Evolutionary conservation across 805 yeast genomes (phyloP).

Genomic region (Barnettozyma salicaria): DNA sequence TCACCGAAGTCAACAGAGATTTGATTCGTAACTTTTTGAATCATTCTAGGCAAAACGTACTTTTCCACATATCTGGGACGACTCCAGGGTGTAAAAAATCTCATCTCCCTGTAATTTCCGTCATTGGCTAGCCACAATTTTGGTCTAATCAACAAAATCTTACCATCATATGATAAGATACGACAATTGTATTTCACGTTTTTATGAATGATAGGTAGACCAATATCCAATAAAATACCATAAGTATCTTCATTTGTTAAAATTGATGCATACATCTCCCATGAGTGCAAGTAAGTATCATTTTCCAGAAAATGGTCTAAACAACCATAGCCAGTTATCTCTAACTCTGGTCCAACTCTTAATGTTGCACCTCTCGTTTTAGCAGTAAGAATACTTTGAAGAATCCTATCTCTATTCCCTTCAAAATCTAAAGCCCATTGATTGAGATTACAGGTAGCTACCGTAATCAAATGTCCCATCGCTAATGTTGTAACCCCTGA

Average conservation of each 20-base stretch:
- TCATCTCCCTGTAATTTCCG: slow-evolving; percentile 97
- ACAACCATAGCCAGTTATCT: slow-evolving; percentile 91
- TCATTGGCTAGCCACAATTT: slow-evolving; percentile 92
- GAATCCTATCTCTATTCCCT: slow-evolving; percentile 89
- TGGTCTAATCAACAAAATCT: slow-evolving; percentile 83
- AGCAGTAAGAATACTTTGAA: slow-evolving; percentile 74
- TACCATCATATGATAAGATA: slow-evolving; percentile 69
- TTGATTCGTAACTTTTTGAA: slow-evolving; percentile 65
- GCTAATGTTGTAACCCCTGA: background rate
- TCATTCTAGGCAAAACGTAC: slow-evolving; percentile 62
- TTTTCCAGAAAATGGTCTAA: slow-evolving; percentile 89
- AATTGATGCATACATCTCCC: slow-evolving; percentile 90
- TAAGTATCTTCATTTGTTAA: slow-evolving; percentile 58
- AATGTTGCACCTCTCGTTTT: slow-evolving; percentile 69
- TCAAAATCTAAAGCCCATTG: slow-evolving; percentile 99
- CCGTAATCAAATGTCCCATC: slow-evolving; percentile 87
- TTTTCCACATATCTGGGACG: slow-evolving; percentile 71
- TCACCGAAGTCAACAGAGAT: slow-evolving; percentile 77
- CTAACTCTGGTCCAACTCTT: slow-evolving; percentile 96
- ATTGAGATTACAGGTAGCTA: slow-evolving; percentile 91
- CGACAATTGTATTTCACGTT: slow-evolving; percentile 90
- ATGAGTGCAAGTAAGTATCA: slow-evolving; percentile 81
- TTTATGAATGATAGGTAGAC: slow-evolving; percentile 89
- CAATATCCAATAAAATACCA: slow-evolving; percentile 82
- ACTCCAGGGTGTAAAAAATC: slow-evolving; percentile 94